These are phyloP conservation scores for Meyerozyma athensensis DNA, from an alignment of 1,139 yeast species.

Conservation along the genomic window DNA sequence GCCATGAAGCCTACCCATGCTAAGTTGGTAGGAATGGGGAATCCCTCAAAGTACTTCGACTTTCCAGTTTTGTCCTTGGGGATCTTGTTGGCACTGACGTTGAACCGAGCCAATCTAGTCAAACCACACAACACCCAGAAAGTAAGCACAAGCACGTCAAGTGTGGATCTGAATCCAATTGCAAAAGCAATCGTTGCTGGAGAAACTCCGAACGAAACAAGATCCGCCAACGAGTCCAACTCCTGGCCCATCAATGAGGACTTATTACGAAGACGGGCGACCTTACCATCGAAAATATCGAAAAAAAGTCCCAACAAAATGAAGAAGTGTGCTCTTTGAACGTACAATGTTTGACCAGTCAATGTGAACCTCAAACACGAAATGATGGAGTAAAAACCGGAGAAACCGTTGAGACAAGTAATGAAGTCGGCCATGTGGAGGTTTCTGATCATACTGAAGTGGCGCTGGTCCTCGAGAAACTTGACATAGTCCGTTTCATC, in stretches of 20 bases:
- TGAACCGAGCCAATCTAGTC: conserved; percentile 90
- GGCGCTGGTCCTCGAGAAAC: conserved; percentile 76
- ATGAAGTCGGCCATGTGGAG: conserved; percentile 95
- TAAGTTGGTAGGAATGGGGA: conserved; percentile 90
- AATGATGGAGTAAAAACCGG: conserved; percentile 85
- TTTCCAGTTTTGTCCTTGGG: conserved; percentile 87
- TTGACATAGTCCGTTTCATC: conserved; percentile 73
- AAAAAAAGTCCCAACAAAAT: conserved; percentile 86
- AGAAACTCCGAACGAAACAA: conserved; percentile 87
- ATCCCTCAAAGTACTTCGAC: conserved; percentile 83
- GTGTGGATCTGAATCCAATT: conserved; percentile 79
- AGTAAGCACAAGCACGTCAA: conserved; percentile 71
- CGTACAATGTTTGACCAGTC: conserved; percentile 63
- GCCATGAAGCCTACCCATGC: conserved; percentile 73
- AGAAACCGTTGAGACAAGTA: conserved; percentile 83
- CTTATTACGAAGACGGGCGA: conserved; percentile 89
- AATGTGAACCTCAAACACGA: conserved; percentile 78
- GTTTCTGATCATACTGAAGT: conserved; percentile 68
- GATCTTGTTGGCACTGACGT: conserved; percentile 85
- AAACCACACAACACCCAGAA: conserved; percentile 92
- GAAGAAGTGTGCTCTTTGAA: conserved; percentile 85
- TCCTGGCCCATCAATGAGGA: conserved; percentile 96
- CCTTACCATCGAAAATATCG: conserved; percentile 95
- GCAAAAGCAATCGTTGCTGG: conserved; percentile 93
- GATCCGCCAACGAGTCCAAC: conserved; percentile 91